Percentiles rank a stretch among this genome's conserved stretches.
Evolutionary conservation across 1,139 yeast species (phyloP).

Genomic region (Lipomyces yarrowii): DNA sequence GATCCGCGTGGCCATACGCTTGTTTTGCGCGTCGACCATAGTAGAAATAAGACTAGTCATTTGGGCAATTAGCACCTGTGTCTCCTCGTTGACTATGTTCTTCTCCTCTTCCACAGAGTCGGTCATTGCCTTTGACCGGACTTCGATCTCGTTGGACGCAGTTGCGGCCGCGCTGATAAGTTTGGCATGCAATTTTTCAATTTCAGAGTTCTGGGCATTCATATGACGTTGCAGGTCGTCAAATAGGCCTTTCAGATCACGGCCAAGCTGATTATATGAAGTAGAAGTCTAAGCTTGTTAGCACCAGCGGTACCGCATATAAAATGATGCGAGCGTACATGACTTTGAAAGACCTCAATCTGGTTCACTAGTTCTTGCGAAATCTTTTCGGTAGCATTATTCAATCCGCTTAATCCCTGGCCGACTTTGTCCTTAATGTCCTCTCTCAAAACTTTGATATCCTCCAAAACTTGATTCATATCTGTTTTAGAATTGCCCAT

Average conservation of each 20-base stretch:
- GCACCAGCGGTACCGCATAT: neutral
- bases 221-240: conserved; percentile 34
- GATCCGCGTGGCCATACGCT: conserved; percentile 16
- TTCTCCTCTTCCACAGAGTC: conserved; percentile 22
- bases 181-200: conserved; percentile 31
- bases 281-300: conserved; percentile 28
- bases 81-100: conserved; percentile 18
- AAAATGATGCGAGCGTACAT: conserved; percentile 13
- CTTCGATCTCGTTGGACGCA: conserved; percentile 19
- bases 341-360: conserved; percentile 32
- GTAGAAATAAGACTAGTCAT: conserved; percentile 19
- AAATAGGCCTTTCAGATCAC: conserved; percentile 34
- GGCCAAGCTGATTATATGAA: conserved; percentile 35
- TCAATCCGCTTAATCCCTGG: conserved; percentile 31
- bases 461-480: conserved; percentile 32
- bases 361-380: conserved; percentile 32
- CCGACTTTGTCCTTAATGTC: conserved; percentile 34
- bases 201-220: conserved; percentile 31
- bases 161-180: conserved; percentile 22
- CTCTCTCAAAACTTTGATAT: conserved; percentile 33
- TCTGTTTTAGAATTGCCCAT: conserved; percentile 30
- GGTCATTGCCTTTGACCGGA: conserved; percentile 7
- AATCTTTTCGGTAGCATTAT: conserved; percentile 32
- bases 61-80: conserved; percentile 16
- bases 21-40: conserved; percentile 20